phyloP scores from a whole-genome alignment of 2,329 filamentous ascomycete genomes.

The Diaporthe velutina region DNA sequence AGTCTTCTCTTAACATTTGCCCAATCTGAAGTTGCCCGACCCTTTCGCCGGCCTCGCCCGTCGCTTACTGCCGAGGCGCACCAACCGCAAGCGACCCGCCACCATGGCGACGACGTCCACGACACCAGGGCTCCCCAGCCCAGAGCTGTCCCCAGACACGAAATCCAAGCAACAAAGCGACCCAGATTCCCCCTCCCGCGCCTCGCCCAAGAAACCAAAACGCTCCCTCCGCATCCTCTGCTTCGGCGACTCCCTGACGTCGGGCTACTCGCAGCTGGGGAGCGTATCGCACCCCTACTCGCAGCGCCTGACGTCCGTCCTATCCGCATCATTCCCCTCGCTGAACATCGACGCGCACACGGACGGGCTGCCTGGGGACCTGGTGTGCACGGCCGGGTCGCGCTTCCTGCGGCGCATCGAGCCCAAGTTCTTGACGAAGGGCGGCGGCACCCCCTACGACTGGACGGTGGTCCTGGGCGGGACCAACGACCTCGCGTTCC shows the following conservation, averaged over 20 bases:
- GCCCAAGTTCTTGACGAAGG: conserved; percentile 42
- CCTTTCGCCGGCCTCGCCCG: conserved; percentile 2
- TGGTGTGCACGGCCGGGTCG: conserved; percentile 52
- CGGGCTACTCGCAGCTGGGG: conserved; percentile 63
- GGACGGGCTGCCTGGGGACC: conserved; percentile 65
- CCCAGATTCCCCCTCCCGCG: not conserved
- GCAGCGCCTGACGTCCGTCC: conserved; percentile 58
- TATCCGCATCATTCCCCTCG: conserved; percentile 58
- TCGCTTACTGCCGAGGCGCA: conserved; percentile 7
- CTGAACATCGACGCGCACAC: conserved; percentile 51
- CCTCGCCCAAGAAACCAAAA: conserved; percentile 22
- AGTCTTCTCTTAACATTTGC: not conserved
- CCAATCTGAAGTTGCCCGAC: conserved; percentile 7
- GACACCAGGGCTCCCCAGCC: not conserved
- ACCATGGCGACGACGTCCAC: conserved; percentile 6
- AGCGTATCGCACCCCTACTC: conserved; percentile 62
- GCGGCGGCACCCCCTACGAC: conserved; percentile 53
- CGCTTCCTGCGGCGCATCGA: conserved; percentile 46
- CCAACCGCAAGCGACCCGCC: conserved; percentile 3
- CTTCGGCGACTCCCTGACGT: conserved; percentile 75
- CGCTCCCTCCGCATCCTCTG: conserved; percentile 67
- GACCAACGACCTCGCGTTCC: conserved; percentile 70
- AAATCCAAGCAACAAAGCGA: not conserved
- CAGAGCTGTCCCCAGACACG: not conserved
- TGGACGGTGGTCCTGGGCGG: conserved; percentile 73